Evolutionary conservation across 176 grass and related monocot genomes (phyloP), one percentile per base, ranked within the genome.

Genomic region (Phragmites australis): DNA sequence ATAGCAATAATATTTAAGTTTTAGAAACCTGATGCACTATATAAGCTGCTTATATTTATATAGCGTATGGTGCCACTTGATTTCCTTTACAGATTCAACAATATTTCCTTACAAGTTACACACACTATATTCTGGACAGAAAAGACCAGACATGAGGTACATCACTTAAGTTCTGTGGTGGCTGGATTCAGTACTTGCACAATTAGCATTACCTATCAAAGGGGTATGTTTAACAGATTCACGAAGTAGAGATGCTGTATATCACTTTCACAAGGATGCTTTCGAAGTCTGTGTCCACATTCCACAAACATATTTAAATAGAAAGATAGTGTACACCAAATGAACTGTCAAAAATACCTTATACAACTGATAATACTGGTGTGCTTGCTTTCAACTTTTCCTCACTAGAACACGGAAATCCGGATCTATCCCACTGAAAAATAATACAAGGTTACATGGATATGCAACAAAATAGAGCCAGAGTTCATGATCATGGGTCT

Each of bases 361-460:
- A 73, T 99, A 99, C 65, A 99, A 49, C 43, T 86, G 88, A 81
- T 87, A 93, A 79, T 99, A 99, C 34, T 99, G 92, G 5, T 94
- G 92, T 46, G 92, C 92, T 48, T 91, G 89, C 62, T 94, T 94
- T 60, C 86, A 78, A 50, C 92, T 94, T 94, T 94, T 94, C 45
- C 92, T 94, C 59, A 94, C 83, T 51, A 94, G 89, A 87, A 94
- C 92, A 71, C 92, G 89, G 44, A 90, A 94, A 89, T 94, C 92
- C 53, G 92, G 92, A 70, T 92, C 96, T 84, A 99, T 99, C 34
- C 96, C 96, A 86, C 96, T 99, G 84, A 69, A 84, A 85, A 87
- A 32, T 2, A 77, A 78, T 66, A 14, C 37, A 21, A 76, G 17
- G 12, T 75, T 60, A 70, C 23, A 70, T 52, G 62, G 3, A 54